Conservation (phyloP, 2,329 filamentous ascomycete species). For the Cadophora malorum region DNA sequence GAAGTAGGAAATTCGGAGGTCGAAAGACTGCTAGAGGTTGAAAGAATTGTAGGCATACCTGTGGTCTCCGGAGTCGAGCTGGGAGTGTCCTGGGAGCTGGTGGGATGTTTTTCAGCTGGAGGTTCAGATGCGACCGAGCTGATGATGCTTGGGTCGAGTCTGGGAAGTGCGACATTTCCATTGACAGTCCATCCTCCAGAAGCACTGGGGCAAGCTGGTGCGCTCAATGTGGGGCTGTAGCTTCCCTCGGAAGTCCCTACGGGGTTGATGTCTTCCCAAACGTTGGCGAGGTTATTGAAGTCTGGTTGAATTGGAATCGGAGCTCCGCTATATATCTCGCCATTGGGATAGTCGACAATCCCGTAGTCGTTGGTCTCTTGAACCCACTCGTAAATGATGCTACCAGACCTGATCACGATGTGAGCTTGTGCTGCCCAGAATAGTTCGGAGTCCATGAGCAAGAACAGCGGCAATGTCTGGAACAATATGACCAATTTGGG, state of each 20-base stretch:
- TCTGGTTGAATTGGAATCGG: slow-evolving; percentile 78
- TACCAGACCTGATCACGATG: slow-evolving; percentile 59
- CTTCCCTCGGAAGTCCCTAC: slow-evolving; percentile 68
- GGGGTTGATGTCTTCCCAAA: slow-evolving; percentile 74
- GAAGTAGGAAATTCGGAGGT: background rate
- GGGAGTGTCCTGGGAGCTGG: background rate
- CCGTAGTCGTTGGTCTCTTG: slow-evolving; percentile 84
- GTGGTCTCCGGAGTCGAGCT: background rate
- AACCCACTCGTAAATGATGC: slow-evolving; percentile 91
- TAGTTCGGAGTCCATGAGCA: background rate
- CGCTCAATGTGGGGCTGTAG: slow-evolving; percentile 67
- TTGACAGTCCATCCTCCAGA: slow-evolving; percentile 77
- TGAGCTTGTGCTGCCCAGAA: background rate
- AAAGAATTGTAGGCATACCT: slow-evolving; percentile 17
- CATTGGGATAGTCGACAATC: slow-evolving; percentile 76
- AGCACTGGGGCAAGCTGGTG: slow-evolving; percentile 72
- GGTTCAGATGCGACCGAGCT: slow-evolving; percentile 18
- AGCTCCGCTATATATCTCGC: slow-evolving; percentile 57
- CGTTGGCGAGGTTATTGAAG: slow-evolving; percentile 75
- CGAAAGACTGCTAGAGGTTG: background rate
- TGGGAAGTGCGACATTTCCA: slow-evolving; percentile 72
- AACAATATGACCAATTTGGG: background rate
- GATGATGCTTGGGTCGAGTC: slow-evolving; percentile 54
- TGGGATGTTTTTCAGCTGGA: background rate
- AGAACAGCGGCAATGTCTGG: background rate